Percentiles rank a stretch among this genome's conserved stretches.
Conservation (phyloP, 2,329 filamentous ascomycete genomes). For the Aspergillus clavatus region DNA sequence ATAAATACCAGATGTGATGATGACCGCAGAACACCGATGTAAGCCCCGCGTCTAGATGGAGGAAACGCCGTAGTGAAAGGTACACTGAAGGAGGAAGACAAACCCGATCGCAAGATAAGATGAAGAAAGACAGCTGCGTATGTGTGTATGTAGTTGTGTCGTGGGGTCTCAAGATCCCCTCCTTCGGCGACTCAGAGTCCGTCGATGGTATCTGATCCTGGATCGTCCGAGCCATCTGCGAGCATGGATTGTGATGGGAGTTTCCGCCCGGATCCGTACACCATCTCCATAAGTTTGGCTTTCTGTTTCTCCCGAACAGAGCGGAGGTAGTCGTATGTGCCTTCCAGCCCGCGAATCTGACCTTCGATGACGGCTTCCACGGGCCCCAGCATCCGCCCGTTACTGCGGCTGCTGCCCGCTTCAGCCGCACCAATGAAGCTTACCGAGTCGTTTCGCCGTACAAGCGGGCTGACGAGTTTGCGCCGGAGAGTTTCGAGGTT, state of each 20-base stretch:
- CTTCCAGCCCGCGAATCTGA: conserved; percentile 77
- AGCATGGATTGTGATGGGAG: conserved; percentile 23
- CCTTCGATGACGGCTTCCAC: conserved; percentile 60
- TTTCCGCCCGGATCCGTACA: conserved; percentile 56
- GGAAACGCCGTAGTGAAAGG: not conserved
- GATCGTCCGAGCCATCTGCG: conserved; percentile 17
- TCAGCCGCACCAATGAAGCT: conserved; percentile 31
- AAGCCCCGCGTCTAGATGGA: not conserved
- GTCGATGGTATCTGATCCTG: conserved; percentile 12
- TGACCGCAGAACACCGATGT: not conserved
- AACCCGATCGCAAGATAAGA: no score
- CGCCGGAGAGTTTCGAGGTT: conserved; percentile 79
- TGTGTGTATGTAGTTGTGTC: no score
- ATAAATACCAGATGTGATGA: not conserved
- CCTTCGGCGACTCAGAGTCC: conserved; percentile 8
- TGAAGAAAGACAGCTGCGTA: not conserved
- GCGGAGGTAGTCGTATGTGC: conserved; percentile 72
- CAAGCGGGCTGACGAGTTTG: conserved; percentile 78
- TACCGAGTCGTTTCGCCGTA: conserved; percentile 59
- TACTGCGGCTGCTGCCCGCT: conserved; percentile 17
- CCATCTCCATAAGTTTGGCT: conserved; percentile 72
- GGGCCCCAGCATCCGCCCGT: conserved; percentile 57
- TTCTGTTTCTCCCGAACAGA: conserved; percentile 74
- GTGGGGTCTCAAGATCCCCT: not conserved
- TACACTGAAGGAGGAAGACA: not conserved